Conservation (phyloP, 768 basidiomycete genomes). For the Amanita pseudoporphyria region DNA sequence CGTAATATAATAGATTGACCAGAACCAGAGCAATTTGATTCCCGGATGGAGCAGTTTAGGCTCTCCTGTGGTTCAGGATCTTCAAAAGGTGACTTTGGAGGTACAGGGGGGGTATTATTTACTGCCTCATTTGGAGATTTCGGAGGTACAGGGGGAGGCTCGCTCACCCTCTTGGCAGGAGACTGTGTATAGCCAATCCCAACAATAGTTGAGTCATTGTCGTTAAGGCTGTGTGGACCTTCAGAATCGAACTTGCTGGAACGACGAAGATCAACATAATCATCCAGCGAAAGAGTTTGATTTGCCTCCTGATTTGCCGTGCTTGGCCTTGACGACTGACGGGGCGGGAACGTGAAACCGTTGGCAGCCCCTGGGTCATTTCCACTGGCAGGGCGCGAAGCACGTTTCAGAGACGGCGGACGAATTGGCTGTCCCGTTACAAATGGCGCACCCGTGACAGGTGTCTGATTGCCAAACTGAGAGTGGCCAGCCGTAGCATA, state of each 20-base stretch:
- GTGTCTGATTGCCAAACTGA: neutral
- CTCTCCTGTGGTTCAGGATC: conserved; percentile 16
- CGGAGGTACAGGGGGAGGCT: conserved; percentile 18
- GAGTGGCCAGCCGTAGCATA: neutral
- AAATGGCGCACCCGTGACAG: neutral
- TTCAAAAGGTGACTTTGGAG: conserved; percentile 16
- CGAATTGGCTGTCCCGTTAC: neutral
- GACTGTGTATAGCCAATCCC: neutral
- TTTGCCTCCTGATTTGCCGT: neutral
- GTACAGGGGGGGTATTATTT: conserved; percentile 17
- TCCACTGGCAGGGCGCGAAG: conserved; percentile 4
- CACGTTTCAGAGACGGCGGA: neutral
- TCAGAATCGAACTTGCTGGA: conserved; percentile 47
- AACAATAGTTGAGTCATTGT: conserved; percentile 9
- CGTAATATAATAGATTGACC: neutral
- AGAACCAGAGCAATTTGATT: neutral
- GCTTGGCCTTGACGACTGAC: neutral
- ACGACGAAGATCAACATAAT: conserved; percentile 57
- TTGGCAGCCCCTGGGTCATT: conserved; percentile 8
- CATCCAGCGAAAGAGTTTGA: conserved; percentile 18
- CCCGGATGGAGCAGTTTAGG: neutral
- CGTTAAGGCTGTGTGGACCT: conserved; percentile 25
- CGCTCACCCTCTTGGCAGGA: conserved; percentile 14
- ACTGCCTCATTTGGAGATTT: no score
- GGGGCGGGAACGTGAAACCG: conserved; percentile 5